Evolutionary conservation across 768 basidiomycete genomes (phyloP).

Genomic region (Clathrus columnatus): DNA sequence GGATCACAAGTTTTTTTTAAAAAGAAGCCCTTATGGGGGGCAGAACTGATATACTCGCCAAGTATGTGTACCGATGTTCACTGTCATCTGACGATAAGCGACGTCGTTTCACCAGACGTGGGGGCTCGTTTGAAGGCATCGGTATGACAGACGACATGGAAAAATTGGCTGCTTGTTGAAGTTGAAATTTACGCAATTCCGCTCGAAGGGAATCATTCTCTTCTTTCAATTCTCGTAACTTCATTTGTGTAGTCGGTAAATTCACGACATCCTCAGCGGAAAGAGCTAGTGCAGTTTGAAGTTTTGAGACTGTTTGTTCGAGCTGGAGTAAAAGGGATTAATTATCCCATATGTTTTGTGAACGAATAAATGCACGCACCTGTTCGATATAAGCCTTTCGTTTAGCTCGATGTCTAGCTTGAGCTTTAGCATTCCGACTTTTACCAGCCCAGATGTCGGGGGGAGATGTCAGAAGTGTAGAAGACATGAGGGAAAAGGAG

Average conservation of each 20-base stretch:
- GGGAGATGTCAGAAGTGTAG: neutral
- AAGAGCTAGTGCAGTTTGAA: constrained; percentile 66
- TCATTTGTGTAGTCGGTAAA: constrained; percentile 61
- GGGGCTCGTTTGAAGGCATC: neutral
- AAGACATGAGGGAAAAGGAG: constrained; percentile 3
- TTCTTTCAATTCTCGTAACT: constrained; percentile 76
- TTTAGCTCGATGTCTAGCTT: constrained; percentile 85
- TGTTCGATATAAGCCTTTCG: constrained; percentile 91
- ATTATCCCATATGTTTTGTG: constrained; percentile 8
- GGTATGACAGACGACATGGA: neutral
- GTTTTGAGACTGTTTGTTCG: constrained; percentile 77
- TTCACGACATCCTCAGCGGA: constrained; percentile 68
- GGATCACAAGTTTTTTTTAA: constrained; percentile 6
- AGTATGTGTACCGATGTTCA: neutral
- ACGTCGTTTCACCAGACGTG: neutral
- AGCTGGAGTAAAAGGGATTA: constrained; percentile 36
- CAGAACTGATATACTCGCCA: constrained; percentile 8
- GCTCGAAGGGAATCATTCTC: constrained; percentile 55
- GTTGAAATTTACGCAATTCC: constrained; percentile 10
- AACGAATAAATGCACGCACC: constrained; percentile 31
- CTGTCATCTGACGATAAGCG: neutral
- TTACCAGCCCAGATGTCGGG: constrained; percentile 8
- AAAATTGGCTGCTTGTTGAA: neutral
- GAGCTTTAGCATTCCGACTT: constrained; percentile 81
- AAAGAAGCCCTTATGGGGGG: neutral